Evolutionary conservation across 2,329 filamentous ascomycete species (phyloP).

Genomic region (Hypoxylon sp.): DNA sequence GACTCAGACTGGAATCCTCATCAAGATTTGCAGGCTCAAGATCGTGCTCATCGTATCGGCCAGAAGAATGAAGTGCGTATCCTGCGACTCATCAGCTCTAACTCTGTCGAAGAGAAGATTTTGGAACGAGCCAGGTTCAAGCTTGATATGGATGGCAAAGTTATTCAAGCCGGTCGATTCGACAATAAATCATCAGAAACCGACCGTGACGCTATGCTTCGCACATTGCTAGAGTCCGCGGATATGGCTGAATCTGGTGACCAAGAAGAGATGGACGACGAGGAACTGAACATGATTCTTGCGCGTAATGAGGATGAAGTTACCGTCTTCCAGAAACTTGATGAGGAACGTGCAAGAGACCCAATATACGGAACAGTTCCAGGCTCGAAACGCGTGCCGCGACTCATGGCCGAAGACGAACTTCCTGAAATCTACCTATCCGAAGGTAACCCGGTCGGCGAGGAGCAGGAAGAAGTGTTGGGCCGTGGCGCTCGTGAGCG

Average conservation of each 20-base stretch:
- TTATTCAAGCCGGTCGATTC: slow-evolving; percentile 99
- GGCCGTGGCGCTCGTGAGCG: slow-evolving; percentile 96
- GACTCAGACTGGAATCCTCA: slow-evolving; percentile 99
- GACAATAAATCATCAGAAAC: slow-evolving; percentile 99
- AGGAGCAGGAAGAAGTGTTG: slow-evolving; percentile 82
- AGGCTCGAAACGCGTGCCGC: slow-evolving; percentile 75
- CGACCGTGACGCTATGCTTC: slow-evolving; percentile 95
- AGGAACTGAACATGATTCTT: slow-evolving; percentile 95
- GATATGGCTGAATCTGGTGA: slow-evolving; percentile 78
- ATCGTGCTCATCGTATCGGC: slow-evolving; percentile 99
- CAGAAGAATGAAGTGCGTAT: slow-evolving; percentile 99
- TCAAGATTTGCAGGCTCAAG: slow-evolving; percentile 98
- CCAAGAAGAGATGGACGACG: slow-evolving; percentile 98
- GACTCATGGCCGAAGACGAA: slow-evolving; percentile 89
- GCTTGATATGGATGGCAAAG: slow-evolving; percentile 99
- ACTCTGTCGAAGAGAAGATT: slow-evolving; percentile 99
- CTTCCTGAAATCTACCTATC: slow-evolving; percentile 94
- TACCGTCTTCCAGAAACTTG: slow-evolving; percentile 82
- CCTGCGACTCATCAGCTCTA: slow-evolving; percentile 92
- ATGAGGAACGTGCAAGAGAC: slow-evolving; percentile 78
- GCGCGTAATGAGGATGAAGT: slow-evolving; percentile 89
- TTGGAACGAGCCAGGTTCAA: slow-evolving; percentile 97
- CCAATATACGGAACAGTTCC: slow-evolving; percentile 78
- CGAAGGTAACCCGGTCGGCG: slow-evolving; percentile 84
- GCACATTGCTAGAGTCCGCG: slow-evolving; percentile 90